These are phyloP conservation scores for Carex parvula DNA, from an alignment of 176 grass and related monocot genomes.

Conservation along the genomic window DNA sequence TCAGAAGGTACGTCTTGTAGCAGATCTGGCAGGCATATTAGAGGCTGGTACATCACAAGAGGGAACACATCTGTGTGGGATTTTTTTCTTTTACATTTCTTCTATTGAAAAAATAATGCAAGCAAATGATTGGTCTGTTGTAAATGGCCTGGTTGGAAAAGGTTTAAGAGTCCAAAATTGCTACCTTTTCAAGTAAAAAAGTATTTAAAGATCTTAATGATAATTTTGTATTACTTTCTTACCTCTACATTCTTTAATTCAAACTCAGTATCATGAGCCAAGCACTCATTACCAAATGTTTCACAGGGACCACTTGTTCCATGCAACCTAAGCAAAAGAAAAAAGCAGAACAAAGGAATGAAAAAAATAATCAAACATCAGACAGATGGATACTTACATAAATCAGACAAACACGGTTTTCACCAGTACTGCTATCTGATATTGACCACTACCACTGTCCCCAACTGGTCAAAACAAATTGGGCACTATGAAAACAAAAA, in stretches of 20 bases:
- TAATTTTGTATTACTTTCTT: slow-evolving; percentile 2
- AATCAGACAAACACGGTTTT: background rate
- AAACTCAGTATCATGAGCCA: slow-evolving; percentile 74
- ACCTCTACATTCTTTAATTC: slow-evolving; percentile 74
- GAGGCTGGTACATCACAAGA: background rate
- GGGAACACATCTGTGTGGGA: background rate
- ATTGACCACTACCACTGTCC: background rate
- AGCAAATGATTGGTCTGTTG: background rate
- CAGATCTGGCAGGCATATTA: background rate
- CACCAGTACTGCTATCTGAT: background rate
- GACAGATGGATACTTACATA: background rate
- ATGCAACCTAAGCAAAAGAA: slow-evolving; percentile 50
- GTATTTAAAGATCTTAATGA: slow-evolving; percentile 1
- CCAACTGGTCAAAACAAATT: background rate
- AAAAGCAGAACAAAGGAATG: slow-evolving; percentile 14
- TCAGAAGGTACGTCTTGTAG: background rate
- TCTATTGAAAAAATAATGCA: background rate
- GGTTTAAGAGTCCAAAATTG: background rate
- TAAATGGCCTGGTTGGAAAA: background rate
- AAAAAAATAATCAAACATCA: background rate
- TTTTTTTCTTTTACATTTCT: background rate
- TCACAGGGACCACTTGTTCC: slow-evolving; percentile 79
- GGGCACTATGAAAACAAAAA: background rate
- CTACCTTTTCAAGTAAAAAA: background rate
- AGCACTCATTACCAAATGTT: slow-evolving; percentile 83